Evolutionary conservation across 139 green algal genomes (phyloP), one percentile per base, ranked within the genome.

Genomic region (Chlamydomonas sp.): DNA sequence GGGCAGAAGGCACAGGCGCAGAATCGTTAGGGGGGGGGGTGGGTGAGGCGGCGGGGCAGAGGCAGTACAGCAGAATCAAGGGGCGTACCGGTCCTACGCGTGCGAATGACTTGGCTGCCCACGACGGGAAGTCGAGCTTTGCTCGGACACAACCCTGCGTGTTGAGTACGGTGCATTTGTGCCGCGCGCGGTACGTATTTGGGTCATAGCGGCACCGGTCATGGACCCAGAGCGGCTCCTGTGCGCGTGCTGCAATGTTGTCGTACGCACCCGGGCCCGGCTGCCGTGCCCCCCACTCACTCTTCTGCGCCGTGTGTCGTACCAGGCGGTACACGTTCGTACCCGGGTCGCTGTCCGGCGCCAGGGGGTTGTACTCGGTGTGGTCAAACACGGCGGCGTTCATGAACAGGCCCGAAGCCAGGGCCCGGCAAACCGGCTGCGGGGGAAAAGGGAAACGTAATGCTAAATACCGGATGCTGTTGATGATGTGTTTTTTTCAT

Each of bases 301-400:
- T 76, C 8, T 64, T 60, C 5, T 79, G 82, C 60, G 71, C 15
- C 17, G 83, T 79, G 86, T 79, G 75, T 10, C 93, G 91, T 57
- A 96, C 78, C 49, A 97, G 92, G 49, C 91, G 78, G 90, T 97
- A 98, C 63, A 94, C 69, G 81, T 95, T 83, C 0, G 83, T 91
- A 5, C 94, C 94, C 14, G 77, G 77, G 73, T 93, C 83, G 15
- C 63, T 78, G n/a, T 91, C 89, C 14, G 88, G 69, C 3, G 74
- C 59, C 57, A 91, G 77, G 1, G 86, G 91, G 74, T 95, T 87
- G 85, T 95, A 90, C 74, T 96, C 89, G 0, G 87, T 92, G 62
- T 74, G 75, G 14, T 95, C 89, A 79, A 92, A 95, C 76, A 88
- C 86, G 5, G 91, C 94, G 4, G 95, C 96, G 78, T 95, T 96